Conservation (phyloP, 2,329 filamentous ascomycete species). For the Fusarium citri region DNA sequence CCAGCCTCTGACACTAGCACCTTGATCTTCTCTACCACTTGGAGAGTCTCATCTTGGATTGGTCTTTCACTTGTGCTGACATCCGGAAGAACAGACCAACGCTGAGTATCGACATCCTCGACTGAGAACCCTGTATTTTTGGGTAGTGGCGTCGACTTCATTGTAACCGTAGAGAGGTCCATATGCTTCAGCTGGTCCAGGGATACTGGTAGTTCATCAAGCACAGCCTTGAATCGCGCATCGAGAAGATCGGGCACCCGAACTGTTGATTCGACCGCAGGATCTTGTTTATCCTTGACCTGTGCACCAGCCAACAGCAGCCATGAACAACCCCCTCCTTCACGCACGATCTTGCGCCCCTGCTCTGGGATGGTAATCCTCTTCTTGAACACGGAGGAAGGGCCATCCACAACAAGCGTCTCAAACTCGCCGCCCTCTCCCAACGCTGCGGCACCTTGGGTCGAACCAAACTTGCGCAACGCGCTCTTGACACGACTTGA, state of each 20-base stretch:
- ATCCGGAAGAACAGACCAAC: constrained; percentile 56
- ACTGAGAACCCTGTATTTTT: constrained; percentile 18
- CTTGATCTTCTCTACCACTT: constrained; percentile 60
- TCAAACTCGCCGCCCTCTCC: constrained; percentile 98
- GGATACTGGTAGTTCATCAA: constrained; percentile 49
- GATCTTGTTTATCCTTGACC: constrained; percentile 58
- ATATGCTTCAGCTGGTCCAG: constrained; percentile 10
- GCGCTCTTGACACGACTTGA: constrained; percentile 62
- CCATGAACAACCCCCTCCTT: constrained; percentile 83
- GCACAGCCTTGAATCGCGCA: constrained; percentile 62
- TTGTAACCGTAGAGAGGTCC: constrained; percentile 10
- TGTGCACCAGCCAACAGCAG: constrained; percentile 70
- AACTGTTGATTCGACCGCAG: constrained; percentile 47
- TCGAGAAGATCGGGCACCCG: constrained; percentile 77
- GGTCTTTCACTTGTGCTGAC: constrained; percentile 39
- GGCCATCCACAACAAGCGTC: constrained; percentile 88
- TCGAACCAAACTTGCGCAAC: constrained; percentile 74
- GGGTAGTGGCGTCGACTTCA: constrained; percentile 2
- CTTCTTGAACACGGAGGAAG: constrained; percentile 76
- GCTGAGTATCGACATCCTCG: constrained; percentile 41
- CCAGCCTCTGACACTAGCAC: constrained; percentile 51
- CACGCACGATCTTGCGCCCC: constrained; percentile 65
- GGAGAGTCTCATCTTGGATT: constrained; percentile 61
- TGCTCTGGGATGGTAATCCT: constrained; percentile 71
- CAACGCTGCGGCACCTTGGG: constrained; percentile 74